Evolutionary conservation across 78 protist genomes (phyloP).

Genomic region (Diacronema lutheri): DNA sequence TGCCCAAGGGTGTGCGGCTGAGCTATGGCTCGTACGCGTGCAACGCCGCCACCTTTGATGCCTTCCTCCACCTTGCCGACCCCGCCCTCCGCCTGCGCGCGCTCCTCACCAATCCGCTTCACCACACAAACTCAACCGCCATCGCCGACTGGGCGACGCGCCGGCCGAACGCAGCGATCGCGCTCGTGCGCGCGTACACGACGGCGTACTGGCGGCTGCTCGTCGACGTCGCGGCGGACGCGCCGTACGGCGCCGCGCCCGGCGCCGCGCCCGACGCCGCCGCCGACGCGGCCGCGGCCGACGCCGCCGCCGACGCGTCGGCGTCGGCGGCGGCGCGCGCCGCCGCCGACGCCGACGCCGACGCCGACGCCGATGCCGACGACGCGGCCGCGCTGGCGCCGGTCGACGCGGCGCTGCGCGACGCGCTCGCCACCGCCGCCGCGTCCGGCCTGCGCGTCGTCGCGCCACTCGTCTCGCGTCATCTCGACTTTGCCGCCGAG

Average conservation of each 20-base stretch:
- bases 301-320: background rate
- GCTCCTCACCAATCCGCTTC: background rate
- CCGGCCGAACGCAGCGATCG: background rate
- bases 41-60: background rate
- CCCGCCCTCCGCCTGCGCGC: background rate
- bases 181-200: background rate
- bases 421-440: background rate
- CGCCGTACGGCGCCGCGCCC: background rate
- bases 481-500: background rate
- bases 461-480: conserved; percentile 11
- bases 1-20: background rate
- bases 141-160: conserved; percentile 10
- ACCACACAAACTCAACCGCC: conserved; percentile 16
- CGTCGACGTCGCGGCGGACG: background rate
- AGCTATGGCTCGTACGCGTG: background rate
- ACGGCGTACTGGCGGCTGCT: background rate
- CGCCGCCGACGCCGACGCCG: background rate
- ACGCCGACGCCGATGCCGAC: too few species aligned
- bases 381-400: background rate
- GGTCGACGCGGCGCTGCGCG: background rate
- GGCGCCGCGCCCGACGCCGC: background rate
- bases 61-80: background rate
- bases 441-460: background rate
- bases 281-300: background rate
- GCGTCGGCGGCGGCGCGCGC: background rate